These are phyloP conservation scores for Cicer judaicum DNA, from an alignment of 306 rosid species.

Conservation along the genomic window DNA sequence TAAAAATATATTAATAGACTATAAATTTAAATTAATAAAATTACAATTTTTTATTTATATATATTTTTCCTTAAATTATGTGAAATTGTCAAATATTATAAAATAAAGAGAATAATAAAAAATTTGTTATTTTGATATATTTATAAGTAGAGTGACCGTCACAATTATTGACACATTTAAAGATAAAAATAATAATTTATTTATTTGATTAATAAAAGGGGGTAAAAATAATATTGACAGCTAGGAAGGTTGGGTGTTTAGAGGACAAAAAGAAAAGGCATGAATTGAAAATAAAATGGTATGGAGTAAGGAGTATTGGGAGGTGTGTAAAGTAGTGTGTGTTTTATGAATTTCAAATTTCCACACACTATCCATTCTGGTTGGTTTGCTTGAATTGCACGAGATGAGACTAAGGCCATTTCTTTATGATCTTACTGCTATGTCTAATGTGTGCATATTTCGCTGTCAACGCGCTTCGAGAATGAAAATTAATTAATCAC, in stretches of 20 bases:
- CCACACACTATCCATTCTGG: conserved; percentile 47
- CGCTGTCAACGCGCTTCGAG: conserved; percentile 40
- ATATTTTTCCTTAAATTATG: too few species aligned
- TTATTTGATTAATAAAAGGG: conserved; percentile 26
- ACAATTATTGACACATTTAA: too few species aligned
- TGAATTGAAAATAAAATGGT: conserved; percentile 49
- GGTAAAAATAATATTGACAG: conserved; percentile 53
- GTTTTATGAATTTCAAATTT: conserved; percentile 31
- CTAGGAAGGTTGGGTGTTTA: conserved; percentile 65
- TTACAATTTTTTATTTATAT: too few species aligned
- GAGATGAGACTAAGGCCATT: conserved; percentile 5
- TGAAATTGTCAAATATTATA: too few species aligned
- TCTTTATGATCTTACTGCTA: not conserved
- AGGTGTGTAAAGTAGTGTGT: conserved; percentile 47
- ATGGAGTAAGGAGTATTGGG: conserved; percentile 48
- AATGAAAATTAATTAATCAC: not conserved
- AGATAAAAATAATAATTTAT: too few species aligned
- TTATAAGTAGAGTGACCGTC: too few species aligned
- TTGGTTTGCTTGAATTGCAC: conserved; percentile 56
- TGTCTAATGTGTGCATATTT: conserved; percentile 8
- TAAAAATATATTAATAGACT: too few species aligned
- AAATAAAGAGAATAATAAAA: too few species aligned
- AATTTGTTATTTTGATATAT: too few species aligned
- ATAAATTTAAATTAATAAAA: too few species aligned
- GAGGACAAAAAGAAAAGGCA: conserved; percentile 63